Conservation (phyloP, 139 green algal species). For the Microglena sp. region DNA sequence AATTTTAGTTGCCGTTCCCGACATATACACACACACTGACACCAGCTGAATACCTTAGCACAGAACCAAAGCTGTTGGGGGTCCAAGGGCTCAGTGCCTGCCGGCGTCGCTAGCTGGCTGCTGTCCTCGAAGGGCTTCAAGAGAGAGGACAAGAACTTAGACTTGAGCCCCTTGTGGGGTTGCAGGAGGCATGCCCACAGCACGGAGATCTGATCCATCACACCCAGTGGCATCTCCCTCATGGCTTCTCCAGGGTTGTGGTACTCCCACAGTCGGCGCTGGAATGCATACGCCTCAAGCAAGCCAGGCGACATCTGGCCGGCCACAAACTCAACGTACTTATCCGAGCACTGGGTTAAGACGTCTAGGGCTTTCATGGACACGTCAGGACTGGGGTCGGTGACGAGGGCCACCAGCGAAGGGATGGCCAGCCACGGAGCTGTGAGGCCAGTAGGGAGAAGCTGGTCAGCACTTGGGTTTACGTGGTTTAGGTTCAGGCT, state of each 20-base stretch:
- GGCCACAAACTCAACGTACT: conserved; percentile 16
- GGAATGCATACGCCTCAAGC: conserved; percentile 34
- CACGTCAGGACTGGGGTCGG: conserved; percentile 21
- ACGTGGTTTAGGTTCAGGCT: no score
- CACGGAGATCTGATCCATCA: conserved; percentile 17
- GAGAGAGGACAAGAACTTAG: conserved; percentile 32
- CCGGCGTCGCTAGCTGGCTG: neutral
- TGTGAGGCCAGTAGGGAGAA: neutral
- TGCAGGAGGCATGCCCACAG: conserved; percentile 42
- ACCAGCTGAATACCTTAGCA: conserved; percentile 30
- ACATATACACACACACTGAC: no score
- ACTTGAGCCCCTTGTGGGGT: conserved; percentile 15
- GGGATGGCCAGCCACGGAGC: conserved; percentile 17
- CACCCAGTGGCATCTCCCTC: neutral
- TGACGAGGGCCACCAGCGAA: conserved; percentile 33
- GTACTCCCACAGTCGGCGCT: conserved; percentile 21
- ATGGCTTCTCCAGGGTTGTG: neutral
- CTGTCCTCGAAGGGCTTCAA: conserved; percentile 38
- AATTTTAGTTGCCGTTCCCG: no score
- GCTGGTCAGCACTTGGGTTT: neutral
- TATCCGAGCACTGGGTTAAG: conserved; percentile 5
- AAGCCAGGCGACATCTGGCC: conserved; percentile 31
- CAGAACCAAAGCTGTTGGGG: conserved; percentile 39
- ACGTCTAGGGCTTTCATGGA: no score
- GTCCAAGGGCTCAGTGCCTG: conserved; percentile 7